A percentile compares a stretch with the other conserved stretches of the same genome.
phyloP scores from a whole-genome alignment of 306 rosid species.

The Ormosia emarginata region DNA sequence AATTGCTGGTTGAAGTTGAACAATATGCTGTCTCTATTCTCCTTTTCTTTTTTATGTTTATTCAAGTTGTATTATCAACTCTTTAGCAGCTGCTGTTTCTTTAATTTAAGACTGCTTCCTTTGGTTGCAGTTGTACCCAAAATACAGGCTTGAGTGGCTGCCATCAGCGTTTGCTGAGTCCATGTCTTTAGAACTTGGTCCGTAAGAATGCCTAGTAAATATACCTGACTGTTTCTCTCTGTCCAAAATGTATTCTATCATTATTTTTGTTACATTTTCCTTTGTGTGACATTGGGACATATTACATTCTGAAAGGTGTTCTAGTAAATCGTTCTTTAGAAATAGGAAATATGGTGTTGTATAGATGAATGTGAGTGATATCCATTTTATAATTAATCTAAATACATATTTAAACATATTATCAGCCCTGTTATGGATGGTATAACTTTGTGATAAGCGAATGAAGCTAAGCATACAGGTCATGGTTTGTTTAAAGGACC shows the following conservation, averaged over 20 bases:
- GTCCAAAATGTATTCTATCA: constrained; percentile 9
- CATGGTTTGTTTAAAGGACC: not conserved
- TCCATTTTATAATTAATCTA: not conserved
- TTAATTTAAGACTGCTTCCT: constrained; percentile 17
- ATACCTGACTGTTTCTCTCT: not conserved
- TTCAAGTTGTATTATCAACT: not conserved
- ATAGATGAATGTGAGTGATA: not conserved
- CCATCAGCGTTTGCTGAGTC: constrained; percentile 54
- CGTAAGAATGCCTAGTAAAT: constrained; percentile 31
- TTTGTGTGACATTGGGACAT: not conserved
- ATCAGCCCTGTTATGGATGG: not conserved
- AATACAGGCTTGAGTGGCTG: constrained; percentile 77
- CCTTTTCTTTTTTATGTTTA: not conserved
- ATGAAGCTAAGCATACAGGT: not conserved
- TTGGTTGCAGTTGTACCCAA: constrained; percentile 72
- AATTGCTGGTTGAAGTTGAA: constrained; percentile 15
- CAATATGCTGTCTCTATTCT: not conserved
- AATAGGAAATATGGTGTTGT: not conserved
- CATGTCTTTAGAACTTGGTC: constrained; percentile 72
- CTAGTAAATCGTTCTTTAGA: not conserved
- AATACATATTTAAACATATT: not conserved
- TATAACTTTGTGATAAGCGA: not conserved
- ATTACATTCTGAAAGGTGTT: not conserved
- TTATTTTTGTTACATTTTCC: constrained; percentile 8
- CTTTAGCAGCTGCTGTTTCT: not conserved